Conservation (phyloP, 2,329 filamentous ascomycete genomes). For the Herpotrichia juniperi region DNA sequence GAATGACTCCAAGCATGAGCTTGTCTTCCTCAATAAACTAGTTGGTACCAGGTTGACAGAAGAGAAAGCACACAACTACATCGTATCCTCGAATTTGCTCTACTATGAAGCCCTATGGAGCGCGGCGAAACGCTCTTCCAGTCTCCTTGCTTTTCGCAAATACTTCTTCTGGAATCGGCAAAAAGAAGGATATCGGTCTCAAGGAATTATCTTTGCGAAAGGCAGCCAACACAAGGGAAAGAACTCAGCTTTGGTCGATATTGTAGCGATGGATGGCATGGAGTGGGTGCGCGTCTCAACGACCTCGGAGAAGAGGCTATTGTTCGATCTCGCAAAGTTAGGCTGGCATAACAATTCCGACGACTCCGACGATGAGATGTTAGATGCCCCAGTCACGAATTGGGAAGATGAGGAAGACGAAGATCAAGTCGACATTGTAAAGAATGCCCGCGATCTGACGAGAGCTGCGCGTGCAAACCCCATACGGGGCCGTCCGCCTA, state of each 20-base stretch:
- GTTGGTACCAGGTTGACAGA: slow-evolving; percentile 23
- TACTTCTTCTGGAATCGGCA: slow-evolving; percentile 42
- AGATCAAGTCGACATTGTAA: slow-evolving; percentile 62
- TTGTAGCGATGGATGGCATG: slow-evolving; percentile 66
- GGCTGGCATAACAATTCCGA: slow-evolving; percentile 64
- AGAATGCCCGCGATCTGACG: slow-evolving; percentile 63
- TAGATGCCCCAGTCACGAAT: slow-evolving; percentile 16
- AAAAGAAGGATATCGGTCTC: slow-evolving; percentile 28
- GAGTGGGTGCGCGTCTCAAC: slow-evolving; percentile 74
- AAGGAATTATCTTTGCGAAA: slow-evolving; percentile 31
- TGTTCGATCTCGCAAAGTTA: slow-evolving; percentile 72
- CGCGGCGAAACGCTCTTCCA: slow-evolving; percentile 62
- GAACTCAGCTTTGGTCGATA: slow-evolving; percentile 65
- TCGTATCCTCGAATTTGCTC: slow-evolving; percentile 69
- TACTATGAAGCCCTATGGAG: slow-evolving; percentile 70
- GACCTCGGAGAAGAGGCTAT: slow-evolving; percentile 65
- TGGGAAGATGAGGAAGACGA: slow-evolving; percentile 56
- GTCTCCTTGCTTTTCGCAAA: slow-evolving; percentile 60
- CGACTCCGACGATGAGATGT: slow-evolving; percentile 53
- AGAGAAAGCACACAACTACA: slow-evolving; percentile 55
- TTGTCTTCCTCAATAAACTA: slow-evolving; percentile 40
- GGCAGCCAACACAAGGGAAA: slow-evolving; percentile 51
- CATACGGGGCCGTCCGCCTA: slow-evolving; percentile 65
- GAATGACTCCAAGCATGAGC: slow-evolving; percentile 44
- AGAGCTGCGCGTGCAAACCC: slow-evolving; percentile 63